Percentiles rank a stretch among this genome's conserved stretches.
Conservation (phyloP, 805 yeast genomes). For the Candida corydali region DNA sequence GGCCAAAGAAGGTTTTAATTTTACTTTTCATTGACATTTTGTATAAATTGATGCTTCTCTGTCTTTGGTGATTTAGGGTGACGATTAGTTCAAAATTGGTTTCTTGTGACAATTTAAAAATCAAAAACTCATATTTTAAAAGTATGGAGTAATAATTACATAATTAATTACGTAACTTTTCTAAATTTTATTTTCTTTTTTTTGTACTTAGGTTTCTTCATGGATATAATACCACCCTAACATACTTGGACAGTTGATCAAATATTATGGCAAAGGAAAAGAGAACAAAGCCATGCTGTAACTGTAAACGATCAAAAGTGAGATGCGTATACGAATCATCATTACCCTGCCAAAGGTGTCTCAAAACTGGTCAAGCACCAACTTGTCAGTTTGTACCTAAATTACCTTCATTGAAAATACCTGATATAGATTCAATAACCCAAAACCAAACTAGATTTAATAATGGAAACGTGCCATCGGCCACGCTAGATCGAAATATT, state of each 20-base stretch:
- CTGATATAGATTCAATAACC: conserved; percentile 11
- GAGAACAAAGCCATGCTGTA: conserved; percentile 57
- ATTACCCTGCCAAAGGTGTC: conserved; percentile 58
- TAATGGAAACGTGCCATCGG: not conserved
- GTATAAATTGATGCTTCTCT: not conserved
- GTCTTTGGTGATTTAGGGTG: not conserved
- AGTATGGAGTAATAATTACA: conserved; percentile 2
- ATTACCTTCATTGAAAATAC: conserved; percentile 39
- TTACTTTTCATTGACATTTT: conserved; percentile 35
- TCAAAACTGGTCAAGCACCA: conserved; percentile 40
- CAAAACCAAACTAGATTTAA: not conserved
- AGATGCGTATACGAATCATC: conserved; percentile 49
- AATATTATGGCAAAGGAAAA: conserved; percentile 36
- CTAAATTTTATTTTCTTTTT: not conserved
- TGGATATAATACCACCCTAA: too few species aligned
- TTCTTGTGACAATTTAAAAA: not conserved
- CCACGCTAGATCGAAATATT: not conserved
- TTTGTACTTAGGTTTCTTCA: too few species aligned
- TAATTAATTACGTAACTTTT: not conserved
- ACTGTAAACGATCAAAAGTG: conserved; percentile 60
- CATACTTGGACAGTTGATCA: too few species aligned
- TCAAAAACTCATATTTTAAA: not conserved
- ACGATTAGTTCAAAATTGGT: not conserved
- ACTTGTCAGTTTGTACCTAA: conserved; percentile 54
- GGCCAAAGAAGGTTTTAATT: conserved; percentile 46